Evolutionary conservation across 169 alveolate species (phyloP).

Genomic region (Hepatocystis sp.): DNA sequence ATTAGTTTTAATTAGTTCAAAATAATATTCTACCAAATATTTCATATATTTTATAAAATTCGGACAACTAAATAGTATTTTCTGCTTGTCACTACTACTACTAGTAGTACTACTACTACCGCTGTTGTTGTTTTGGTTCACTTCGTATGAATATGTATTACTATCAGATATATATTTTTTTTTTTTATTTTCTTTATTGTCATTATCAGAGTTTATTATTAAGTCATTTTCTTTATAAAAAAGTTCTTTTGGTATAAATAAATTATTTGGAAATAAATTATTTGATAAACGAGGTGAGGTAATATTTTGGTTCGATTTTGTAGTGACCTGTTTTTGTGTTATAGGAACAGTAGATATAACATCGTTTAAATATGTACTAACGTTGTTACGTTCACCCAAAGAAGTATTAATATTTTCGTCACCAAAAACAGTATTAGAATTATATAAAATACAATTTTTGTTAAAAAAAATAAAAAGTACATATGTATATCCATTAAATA

Average conservation of each 20-base stretch:
- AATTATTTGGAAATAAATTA: no score
- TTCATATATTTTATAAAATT: slow-evolving; percentile 42
- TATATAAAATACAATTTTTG: slow-evolving; percentile 30
- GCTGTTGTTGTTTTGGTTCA: no score
- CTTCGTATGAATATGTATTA: no score
- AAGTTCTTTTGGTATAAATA: slow-evolving; percentile 10
- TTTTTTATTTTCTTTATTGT: not conserved
- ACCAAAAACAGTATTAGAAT: no score
- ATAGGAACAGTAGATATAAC: not conserved
- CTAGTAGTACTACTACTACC: no score
- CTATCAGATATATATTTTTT: not conserved
- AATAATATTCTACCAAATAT: slow-evolving; percentile 36
- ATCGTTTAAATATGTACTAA: no score
- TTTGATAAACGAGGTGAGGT: not conserved
- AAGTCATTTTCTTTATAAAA: slow-evolving; percentile 8
- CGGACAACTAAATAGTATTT: slow-evolving; percentile 45
- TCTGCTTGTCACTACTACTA: not conserved
- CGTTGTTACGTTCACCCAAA: no score
- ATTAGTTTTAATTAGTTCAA: slow-evolving; percentile 56
- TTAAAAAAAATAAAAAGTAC: slow-evolving; percentile 44
- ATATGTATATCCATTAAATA: slow-evolving; percentile 58
- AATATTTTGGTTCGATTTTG: not conserved
- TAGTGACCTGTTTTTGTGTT: not conserved
- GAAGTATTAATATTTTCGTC: no score
- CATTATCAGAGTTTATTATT: not conserved